These are phyloP conservation scores for Hapsidospora chrysogenum DNA, from an alignment of 495 filamentous ascomycete species.

Conservation along the genomic window DNA sequence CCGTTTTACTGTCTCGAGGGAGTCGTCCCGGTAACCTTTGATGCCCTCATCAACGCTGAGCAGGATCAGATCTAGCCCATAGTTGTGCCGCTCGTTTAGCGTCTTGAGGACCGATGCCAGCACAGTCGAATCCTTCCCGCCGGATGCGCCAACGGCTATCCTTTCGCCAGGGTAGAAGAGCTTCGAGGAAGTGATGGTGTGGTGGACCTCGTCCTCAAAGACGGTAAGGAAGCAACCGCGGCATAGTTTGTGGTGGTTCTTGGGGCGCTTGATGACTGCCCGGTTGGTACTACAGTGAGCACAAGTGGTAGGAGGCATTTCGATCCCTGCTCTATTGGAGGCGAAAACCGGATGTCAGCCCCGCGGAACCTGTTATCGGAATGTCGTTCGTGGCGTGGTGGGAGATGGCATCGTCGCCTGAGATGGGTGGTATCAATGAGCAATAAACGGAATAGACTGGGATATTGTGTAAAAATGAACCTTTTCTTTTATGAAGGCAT, in stretches of 20 bases:
- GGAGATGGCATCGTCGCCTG: too few relatives aligned
- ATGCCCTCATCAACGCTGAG: constrained; percentile 95
- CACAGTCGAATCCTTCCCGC: constrained; percentile 95
- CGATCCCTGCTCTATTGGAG: too few relatives aligned
- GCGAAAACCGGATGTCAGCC: too few relatives aligned
- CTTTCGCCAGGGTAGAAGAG: constrained; percentile 76
- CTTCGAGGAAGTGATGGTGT: constrained; percentile 63
- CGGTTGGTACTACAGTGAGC: constrained; percentile 56
- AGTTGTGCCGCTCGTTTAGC: constrained; percentile 74
- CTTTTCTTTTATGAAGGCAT: too few relatives aligned
- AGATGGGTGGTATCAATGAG: too few relatives aligned
- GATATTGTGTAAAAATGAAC: too few relatives aligned
- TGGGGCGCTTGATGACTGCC: constrained; percentile 82
- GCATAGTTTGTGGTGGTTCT: constrained; percentile 86
- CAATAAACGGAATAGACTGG: too few relatives aligned
- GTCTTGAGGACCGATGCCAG: constrained; percentile 90
- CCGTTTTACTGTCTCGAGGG: constrained; percentile 85
- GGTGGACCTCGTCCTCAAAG: constrained; percentile 88
- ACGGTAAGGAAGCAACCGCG: constrained; percentile 67
- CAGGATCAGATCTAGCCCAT: constrained; percentile 71
- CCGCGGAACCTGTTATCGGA: too few relatives aligned
- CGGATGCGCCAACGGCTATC: constrained; percentile 88
- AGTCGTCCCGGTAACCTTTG: constrained; percentile 90
- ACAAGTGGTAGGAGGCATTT: constrained; percentile 43
- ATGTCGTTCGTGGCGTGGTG: too few relatives aligned